Evolutionary conservation across 345 rosid genomes (phyloP), one percentile per base, ranked within the genome.

Genomic region (Eucalyptus lansdowneana): DNA sequence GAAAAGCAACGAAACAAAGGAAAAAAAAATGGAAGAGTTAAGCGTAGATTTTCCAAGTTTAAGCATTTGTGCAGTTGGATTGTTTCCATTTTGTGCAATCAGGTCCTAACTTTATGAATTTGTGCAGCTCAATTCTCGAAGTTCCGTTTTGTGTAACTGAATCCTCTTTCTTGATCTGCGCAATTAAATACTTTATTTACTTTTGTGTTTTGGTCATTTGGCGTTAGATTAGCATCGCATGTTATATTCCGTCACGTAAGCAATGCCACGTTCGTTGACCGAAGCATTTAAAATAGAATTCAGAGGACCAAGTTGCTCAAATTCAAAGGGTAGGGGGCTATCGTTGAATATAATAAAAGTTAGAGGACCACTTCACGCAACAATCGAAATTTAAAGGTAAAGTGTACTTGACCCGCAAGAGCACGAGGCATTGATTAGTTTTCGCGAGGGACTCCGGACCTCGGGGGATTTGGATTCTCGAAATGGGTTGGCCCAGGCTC

Each of bases 141-240:
- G 25, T 37, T 37, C 40, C 2, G 0, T 72, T 72, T 72, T 2
- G 14, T 22, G 25, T 22, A 10, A 6, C 11, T 0, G 14, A 37
- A 76, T 37, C 45, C 83, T 76, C 29, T 76, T 76, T 37, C 14
- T 40, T 40, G 5, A 76, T 21, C 2, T 0, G 3, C 6, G 29
- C 85, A 21, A 21, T 76, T 13, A 76, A 76, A 76, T 21, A 6
- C 6, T 11, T 21, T 21, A 8, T 22, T 76, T 21, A 21, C 83
- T 13, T 76, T 22, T 21, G 44, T 17, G 27, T 19, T 37, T 76
- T 76, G 47, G 47, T 21, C 47, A 40, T 76, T 22, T 19, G 45
- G 44, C 25, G 8, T 72, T 72, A 34, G 2, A 72, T 72, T 9
- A 72, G 45, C 25, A 34, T 76, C 47, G 2, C 14, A 8, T 6